phyloP scores from a whole-genome alignment of 2,329 filamentous ascomycete species.

The Leptographium lundbergii region DNA sequence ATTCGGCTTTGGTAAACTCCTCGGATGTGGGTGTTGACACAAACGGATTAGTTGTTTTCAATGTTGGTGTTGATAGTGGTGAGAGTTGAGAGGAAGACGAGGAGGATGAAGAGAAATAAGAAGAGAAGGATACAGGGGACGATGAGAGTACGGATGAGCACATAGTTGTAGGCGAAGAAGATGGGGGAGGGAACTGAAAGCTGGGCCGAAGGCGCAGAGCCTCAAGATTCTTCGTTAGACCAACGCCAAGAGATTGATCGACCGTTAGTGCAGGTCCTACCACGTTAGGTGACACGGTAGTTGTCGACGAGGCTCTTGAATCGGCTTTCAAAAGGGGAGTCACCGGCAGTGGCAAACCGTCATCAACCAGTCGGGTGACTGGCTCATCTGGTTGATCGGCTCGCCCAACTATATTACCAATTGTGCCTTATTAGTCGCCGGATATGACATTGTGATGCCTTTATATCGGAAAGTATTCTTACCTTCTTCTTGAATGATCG shows the following conservation, averaged over 20 bases:
- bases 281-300: background rate
- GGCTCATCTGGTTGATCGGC: background rate
- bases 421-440: no score
- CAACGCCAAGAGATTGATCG: background rate
- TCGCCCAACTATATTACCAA: background rate
- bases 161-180: background rate
- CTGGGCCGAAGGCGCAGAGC: background rate
- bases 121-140: background rate
- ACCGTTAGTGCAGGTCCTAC: background rate
- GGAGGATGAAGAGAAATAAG: background rate
- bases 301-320: background rate
- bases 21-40: background rate
- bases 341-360: background rate
- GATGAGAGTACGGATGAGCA: background rate
- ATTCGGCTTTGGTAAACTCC: background rate
- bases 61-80: background rate
- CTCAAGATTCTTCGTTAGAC: background rate
- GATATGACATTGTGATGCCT: no score
- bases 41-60: background rate
- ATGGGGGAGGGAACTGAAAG: background rate
- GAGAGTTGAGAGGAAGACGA: background rate
- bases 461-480: background rate
- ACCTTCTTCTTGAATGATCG: background rate
- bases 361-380: background rate
- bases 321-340: background rate